Evolutionary conservation across 1,139 yeast species (phyloP).

Genomic region (Yamadazyma mexicana): DNA sequence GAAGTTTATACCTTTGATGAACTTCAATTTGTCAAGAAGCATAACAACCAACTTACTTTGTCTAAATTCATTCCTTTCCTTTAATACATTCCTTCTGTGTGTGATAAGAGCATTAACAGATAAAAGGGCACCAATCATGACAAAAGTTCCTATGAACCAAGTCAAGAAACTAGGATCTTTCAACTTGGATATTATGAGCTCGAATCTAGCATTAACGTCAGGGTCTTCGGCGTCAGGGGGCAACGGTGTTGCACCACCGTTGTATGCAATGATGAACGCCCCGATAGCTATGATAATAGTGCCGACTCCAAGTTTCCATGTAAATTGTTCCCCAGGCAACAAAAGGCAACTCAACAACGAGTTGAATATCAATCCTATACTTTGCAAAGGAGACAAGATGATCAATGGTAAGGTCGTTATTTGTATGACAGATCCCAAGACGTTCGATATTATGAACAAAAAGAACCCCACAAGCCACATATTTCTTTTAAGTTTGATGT

Average conservation of each 20-base stretch:
- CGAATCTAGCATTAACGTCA: conserved; percentile 28
- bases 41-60: conserved; percentile 12
- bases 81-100: conserved; percentile 14
- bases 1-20: conserved; percentile 54
- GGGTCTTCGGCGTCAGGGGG: conserved; percentile 14
- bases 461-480: conserved; percentile 78
- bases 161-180: conserved; percentile 27
- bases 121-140: conserved; percentile 26
- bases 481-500: conserved; percentile 49
- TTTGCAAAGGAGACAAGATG: conserved; percentile 79
- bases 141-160: conserved; percentile 43
- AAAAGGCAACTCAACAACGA: conserved; percentile 67
- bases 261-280: conserved; percentile 77
- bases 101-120: conserved; percentile 21
- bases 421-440: conserved; percentile 81
- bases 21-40: conserved; percentile 22
- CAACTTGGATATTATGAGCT: conserved; percentile 26
- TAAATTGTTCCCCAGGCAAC: conserved; percentile 68
- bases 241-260: conserved; percentile 45
- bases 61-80: conserved; percentile 14
- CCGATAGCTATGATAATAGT: conserved; percentile 71
- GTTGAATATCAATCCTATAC: conserved; percentile 84
- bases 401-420: conserved; percentile 82
- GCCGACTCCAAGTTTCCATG: conserved; percentile 57
- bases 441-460: conserved; percentile 70